Evolutionary conservation across 345 rosid genomes (phyloP), one percentile per base, ranked within the genome.

Genomic region (Erucastrum elatum): DNA sequence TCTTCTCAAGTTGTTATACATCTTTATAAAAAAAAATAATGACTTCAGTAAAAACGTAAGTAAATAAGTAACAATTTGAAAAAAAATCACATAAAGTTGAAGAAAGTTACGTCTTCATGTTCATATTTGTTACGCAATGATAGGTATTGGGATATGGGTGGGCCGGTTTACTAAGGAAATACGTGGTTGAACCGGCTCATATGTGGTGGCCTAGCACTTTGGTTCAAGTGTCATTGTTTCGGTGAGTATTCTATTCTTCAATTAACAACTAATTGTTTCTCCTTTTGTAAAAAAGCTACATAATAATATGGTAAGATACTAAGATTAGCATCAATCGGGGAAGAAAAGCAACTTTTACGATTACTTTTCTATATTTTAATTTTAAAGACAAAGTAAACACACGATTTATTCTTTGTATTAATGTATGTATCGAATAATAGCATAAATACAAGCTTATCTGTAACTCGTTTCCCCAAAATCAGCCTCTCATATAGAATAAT

Each of bases 141-240:
- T 64, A 94, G 98, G 98, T 94, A 4, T 25, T 94, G 29, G 98
- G 98, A 25, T 94, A 94, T 37, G 97, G 97, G 0, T 94, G 98
- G 98, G 98, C 98, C 4, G 98, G 98, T 72, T 82, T 91, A 55
- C 64, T 94, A 66, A 86, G 97, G 83, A 90, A 91, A 79, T 91
- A 90, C 41, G 96, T 94, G 71, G 98, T 94, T 30, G 98, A 94
- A 66, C 98, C 98, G 7, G 98, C 97, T 5, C 94, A 91, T 46
- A 94, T 94, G 98, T 94, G 98, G 98, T 94, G 98, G 98, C 98
- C 98, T 0, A 64, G 71, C 76, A 78, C 97, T 53, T 85, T 94
- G 64, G 98, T 89, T 79, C 98, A 94, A 71, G 97, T 91, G 81
- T 90, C 97, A 1, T 85, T 94, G 37, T 91, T 94, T 86, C 77